phyloP scores from a whole-genome alignment of 2,329 filamentous ascomycete species.

The Colletotrichum costaricense region DNA sequence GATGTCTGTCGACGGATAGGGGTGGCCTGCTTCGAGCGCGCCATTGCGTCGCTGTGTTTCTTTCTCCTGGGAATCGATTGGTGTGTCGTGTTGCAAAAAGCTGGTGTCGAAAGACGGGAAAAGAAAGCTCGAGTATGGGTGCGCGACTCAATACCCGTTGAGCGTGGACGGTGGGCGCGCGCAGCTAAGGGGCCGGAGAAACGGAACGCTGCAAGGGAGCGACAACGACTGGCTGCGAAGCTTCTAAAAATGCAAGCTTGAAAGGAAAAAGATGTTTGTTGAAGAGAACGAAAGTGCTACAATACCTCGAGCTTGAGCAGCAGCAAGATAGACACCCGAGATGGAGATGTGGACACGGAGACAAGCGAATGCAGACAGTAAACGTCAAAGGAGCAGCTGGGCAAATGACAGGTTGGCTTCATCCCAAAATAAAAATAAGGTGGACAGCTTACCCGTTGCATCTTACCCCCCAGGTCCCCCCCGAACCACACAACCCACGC shows the following conservation, averaged over 20 bases:
- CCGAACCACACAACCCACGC: conserved; percentile 5
- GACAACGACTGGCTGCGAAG: neutral
- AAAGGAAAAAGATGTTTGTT: neutral
- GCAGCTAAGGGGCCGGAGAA: neutral
- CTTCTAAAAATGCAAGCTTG: neutral
- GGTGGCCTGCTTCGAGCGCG: conserved; percentile 75
- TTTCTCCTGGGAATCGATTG: neutral
- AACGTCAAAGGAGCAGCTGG: neutral
- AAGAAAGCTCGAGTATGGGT: neutral
- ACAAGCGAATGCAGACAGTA: neutral
- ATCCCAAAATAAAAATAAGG: conserved; percentile 36
- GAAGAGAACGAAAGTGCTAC: neutral
- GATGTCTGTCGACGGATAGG: conserved; percentile 75
- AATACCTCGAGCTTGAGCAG: neutral
- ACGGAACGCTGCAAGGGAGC: neutral
- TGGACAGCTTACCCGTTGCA: conserved; percentile 31
- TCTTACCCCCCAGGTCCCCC: neutral
- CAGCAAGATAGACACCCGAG: neutral
- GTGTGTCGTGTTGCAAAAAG: neutral
- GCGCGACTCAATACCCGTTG: neutral
- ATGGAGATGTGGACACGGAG: neutral
- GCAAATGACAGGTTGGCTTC: conserved; percentile 40
- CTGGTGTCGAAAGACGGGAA: neutral
- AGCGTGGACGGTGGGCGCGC: neutral
- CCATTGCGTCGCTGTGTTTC: conserved; percentile 61